Evolutionary conservation across 1,284 basidiomycete genomes (phyloP).

Genomic region (Apiotrichum siamense): DNA sequence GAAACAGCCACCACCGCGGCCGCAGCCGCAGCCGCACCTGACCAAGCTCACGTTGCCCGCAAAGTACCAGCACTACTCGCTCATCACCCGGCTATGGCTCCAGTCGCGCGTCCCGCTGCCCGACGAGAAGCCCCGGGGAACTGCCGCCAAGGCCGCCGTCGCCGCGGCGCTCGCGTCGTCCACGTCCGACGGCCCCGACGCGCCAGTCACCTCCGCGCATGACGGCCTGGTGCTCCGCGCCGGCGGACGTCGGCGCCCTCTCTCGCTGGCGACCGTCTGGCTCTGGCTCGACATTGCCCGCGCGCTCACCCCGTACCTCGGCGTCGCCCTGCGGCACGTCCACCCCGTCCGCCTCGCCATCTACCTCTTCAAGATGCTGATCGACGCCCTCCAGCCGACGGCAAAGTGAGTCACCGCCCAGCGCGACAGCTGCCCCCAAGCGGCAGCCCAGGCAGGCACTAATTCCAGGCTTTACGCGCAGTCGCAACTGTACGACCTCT

Average conservation of each 20-base stretch:
- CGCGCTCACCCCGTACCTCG: neutral
- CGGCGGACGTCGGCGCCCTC: neutral
- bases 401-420: neutral
- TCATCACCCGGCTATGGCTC: conserved; percentile 7
- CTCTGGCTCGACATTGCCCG: conserved; percentile 8
- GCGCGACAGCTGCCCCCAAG: neutral
- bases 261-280: conserved; percentile 1
- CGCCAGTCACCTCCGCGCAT: neutral
- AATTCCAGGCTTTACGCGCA: conserved; percentile 2
- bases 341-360: conserved; percentile 1
- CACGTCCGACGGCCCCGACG: neutral
- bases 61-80: conserved; percentile 1
- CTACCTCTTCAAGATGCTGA: neutral
- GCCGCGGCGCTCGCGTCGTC: too few relatives aligned
- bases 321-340: neutral
- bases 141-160: neutral
- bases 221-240: neutral
- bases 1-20: too few relatives aligned
- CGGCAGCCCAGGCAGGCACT: neutral
- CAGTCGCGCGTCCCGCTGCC: conserved; percentile 2
- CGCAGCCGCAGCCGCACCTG: conserved; percentile 1
- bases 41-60: conserved; percentile 2
- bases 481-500: conserved; percentile 6
- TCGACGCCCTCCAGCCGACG: neutral
- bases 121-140: neutral